Base-by-base conservation (phyloP, 768 basidiomycete species). In the Floccularia luteovirens region DNA sequence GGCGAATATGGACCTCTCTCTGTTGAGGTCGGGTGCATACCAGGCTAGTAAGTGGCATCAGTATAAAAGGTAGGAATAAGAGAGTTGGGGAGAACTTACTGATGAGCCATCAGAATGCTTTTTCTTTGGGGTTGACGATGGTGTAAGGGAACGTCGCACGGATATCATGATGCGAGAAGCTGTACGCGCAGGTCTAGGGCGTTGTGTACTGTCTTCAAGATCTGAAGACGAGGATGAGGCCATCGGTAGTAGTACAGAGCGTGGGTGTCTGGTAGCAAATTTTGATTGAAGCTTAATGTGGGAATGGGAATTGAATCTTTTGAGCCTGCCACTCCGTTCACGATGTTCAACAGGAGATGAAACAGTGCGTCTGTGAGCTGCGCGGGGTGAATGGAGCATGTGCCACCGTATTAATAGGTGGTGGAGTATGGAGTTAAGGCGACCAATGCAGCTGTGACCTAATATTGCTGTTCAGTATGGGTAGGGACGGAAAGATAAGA, bases 11-110 rank as follows among this genome's bases (percentile, higher is more conserved):
- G 24, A 36, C 37, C 37, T 25, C 47, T 43, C 39, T 61, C 57
- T 25, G 49, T 53, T 7, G 50, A 48, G 3, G 61, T 61, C 2
- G 58, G 59, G 24, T 56, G 56, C 54, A 58, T 52, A 19, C 50
- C 57, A 16, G 49, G 49, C 24, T 50, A 55, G 50, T 39, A 24
- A 20, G 23, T 28, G 32, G 31, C 31, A 17, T 13, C 20, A 28
- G 24, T 31, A 24, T 24, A 39, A 24, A 13, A n/a, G 25, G 2
- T 13, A 16, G 12, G n/a, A n/a, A 36, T 11, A 16, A 35, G 12
- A 24, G 24, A 41, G 31, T 27, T 24, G 20, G 16, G 22, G 32
- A 2, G 40, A 30, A 10, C 14, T 5, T 10, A 43, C 57, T 39
- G 28, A 59, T 43, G 54, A 48, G 41, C 40, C 46, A 47, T 36